Evolutionary conservation across 176 grass and related monocot genomes (phyloP), one percentile per base, ranked within the genome.

Genomic region (Aechmea fasciata): DNA sequence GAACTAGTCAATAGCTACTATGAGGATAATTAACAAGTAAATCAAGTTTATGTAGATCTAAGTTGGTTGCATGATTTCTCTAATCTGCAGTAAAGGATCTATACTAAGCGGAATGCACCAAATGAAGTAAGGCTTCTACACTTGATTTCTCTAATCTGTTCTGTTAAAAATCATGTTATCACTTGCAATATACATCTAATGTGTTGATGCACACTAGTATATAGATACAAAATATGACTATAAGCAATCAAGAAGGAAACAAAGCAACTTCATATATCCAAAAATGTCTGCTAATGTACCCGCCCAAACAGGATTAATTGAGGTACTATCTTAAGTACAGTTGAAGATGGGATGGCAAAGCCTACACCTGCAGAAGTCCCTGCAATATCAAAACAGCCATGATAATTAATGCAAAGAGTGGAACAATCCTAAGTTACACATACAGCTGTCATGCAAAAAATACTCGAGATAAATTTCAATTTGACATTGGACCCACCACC

Each of bases 301-400:
- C 79, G 92, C 83, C 94, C 89, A 71, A 92, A 91, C 75, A 87
- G 77, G 77, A 97, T 93, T 75, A 97, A 78, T 70, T 93, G 94
- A 85, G 94, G 94, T 54, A 82, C 77, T 65, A 97, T 87, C 82
- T 87, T 90, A 57, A 92, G 84, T 69, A 97, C 84, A 52, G 94
- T 93, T 77, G 87, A 90, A 79, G 94, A 93, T 75, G 87, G 87
- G 59, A 99, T 90, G 29, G 94, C 87, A 0, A 99, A 99, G 57
- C 94, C 94, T 83, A 99, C 89, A 80, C 94, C 89, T 68, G 89
- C 89, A 48, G 94, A 93, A 51, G 87, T 90, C 64, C 94, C 94
- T 99, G 83, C 47, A 72, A 75, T 62, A 79, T 76, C 52, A 51
- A 71, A 75, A 75, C 49, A 49, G 29, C 19, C 23, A 70, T 78